phyloP scores from a whole-genome alignment of 202 grass and related monocot genomes.

The Sporobolus alterniflorus region DNA sequence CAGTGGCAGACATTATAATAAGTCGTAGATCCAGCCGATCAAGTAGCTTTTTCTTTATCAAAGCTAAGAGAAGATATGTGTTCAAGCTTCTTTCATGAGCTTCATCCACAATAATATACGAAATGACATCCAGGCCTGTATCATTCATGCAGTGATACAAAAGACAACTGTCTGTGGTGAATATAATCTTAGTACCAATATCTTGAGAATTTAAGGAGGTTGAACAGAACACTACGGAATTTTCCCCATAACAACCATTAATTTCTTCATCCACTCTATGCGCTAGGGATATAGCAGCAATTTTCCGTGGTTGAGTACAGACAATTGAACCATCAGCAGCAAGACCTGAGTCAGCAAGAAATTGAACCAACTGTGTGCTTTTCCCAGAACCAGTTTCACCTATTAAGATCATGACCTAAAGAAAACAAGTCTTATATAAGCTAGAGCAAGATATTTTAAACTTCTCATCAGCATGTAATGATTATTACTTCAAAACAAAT shows the following conservation, averaged over 20 bases:
- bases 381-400: slow-evolving; percentile 97
- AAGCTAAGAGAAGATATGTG: slow-evolving; percentile 89
- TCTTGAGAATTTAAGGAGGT: slow-evolving; percentile 54
- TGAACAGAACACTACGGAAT: slow-evolving; percentile 67
- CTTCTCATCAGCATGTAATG: not conserved
- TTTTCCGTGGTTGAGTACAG: slow-evolving; percentile 96
- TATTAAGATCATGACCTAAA: slow-evolving; percentile 87
- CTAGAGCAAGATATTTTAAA: not conserved
- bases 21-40: slow-evolving; percentile 75
- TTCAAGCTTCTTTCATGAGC: slow-evolving; percentile 99
- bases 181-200: slow-evolving; percentile 65
- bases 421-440: slow-evolving; percentile 16
- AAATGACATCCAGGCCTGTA: slow-evolving; percentile 54
- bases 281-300: slow-evolving; percentile 79
- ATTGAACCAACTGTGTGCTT: slow-evolving; percentile 93
- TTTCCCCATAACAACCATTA: slow-evolving; percentile 60
- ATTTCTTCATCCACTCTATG: slow-evolving; percentile 87
- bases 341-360: slow-evolving; percentile 85
- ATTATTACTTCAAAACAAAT: not conserved
- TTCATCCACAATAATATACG: slow-evolving; percentile 91
- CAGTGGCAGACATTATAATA: slow-evolving; percentile 97
- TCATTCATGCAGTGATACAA: slow-evolving; percentile 85
- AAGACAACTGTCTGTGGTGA: slow-evolving; percentile 87
- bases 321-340: slow-evolving; percentile 64
- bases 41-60: slow-evolving; percentile 88